Evolutionary conservation across 73 alveolate species (phyloP).

Genomic region (Stentor coeruleus): DNA sequence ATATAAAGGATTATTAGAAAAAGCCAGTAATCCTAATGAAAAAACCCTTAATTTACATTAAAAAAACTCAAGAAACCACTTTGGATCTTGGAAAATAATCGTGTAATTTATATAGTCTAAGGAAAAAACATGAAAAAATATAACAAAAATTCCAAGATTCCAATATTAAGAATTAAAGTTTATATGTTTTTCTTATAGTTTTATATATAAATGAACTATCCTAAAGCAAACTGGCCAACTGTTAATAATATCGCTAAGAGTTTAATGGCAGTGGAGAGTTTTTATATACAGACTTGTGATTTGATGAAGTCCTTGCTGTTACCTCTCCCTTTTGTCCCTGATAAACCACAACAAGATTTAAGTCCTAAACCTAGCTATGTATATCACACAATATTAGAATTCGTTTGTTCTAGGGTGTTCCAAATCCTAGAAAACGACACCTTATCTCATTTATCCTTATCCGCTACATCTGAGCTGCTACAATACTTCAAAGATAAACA

Average conservation of each 20-base stretch:
- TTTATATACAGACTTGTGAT: neutral
- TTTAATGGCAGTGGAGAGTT: neutral
- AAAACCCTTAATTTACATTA: no score
- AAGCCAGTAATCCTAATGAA: no score
- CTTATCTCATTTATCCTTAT: neutral
- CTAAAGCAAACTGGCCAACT: neutral
- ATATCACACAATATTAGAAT: neutral
- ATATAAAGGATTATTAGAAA: no score
- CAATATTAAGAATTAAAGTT: no score
- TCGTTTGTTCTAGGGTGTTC: neutral
- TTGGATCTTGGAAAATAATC: no score
- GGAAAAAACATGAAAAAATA: no score
- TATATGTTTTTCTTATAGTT: no score
- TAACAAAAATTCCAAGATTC: no score
- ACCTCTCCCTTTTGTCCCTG: neutral
- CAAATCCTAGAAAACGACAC: constrained; percentile 1
- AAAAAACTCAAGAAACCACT: no score
- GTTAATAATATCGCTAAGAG: neutral
- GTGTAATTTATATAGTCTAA: no score
- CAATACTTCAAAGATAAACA: neutral
- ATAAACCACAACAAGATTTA: neutral
- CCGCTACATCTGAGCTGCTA: neutral
- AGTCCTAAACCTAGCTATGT: neutral
- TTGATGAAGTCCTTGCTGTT: neutral
- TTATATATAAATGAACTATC: neutral